phyloP scores from a whole-genome alignment of 1,284 basidiomycete genomes.

The Abortiporus biennis region DNA sequence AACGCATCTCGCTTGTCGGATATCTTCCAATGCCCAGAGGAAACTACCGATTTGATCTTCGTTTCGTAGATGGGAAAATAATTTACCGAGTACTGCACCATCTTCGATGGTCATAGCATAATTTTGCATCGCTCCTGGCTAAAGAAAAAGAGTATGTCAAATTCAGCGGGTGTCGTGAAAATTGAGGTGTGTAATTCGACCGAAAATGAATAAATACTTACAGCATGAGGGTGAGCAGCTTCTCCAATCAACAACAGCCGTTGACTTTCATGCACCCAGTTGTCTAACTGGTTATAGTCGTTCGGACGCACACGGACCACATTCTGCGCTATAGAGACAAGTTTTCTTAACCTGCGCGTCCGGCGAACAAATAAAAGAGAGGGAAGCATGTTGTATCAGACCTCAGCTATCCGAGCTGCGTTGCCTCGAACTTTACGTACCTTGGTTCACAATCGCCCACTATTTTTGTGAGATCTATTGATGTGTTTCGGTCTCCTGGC shows the following conservation, averaged over 20 bases:
- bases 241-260: conserved; percentile 23
- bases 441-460: neutral
- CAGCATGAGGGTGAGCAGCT: conserved; percentile 48
- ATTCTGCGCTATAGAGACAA: conserved; percentile 7
- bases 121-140: conserved; percentile 49
- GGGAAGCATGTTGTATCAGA: too few relatives aligned
- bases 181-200: neutral
- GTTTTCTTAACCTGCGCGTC: conserved; percentile 8
- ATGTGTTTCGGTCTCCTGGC: neutral
- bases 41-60: conserved; percentile 46
- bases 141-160: neutral
- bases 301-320: conserved; percentile 9
- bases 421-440: too few relatives aligned
- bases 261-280: conserved; percentile 22
- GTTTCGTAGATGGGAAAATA: conserved; percentile 47
- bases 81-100: conserved; percentile 46
- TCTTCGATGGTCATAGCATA: conserved; percentile 50
- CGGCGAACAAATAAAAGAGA: neutral
- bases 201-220: conserved; percentile 21
- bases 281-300: conserved; percentile 14
- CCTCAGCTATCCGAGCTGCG: too few relatives aligned
- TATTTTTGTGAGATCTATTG: neutral
- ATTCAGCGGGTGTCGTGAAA: neutral
- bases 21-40: conserved; percentile 45
- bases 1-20: conserved; percentile 24